Evolutionary conservation across 2,329 filamentous ascomycete species (phyloP).

Genomic region (Xylaria sp.): DNA sequence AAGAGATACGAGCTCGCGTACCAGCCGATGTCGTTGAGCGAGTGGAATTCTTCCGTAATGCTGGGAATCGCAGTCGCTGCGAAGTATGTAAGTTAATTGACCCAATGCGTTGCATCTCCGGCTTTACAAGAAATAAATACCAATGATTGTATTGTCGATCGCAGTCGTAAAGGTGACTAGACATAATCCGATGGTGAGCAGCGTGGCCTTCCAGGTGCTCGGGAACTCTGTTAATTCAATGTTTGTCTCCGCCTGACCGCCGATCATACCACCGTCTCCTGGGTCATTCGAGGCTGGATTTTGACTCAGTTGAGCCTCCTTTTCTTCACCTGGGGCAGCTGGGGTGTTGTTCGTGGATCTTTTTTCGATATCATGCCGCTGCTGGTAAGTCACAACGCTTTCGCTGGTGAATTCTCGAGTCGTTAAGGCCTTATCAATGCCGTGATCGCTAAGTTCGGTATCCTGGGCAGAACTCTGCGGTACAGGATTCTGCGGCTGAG

Average conservation of each 20-base stretch:
- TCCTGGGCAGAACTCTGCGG: neutral
- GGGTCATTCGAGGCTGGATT: neutral
- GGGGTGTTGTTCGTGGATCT: neutral
- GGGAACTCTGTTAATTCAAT: slow-evolving; percentile 13
- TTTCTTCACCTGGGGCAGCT: neutral
- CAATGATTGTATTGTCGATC: slow-evolving; percentile 28
- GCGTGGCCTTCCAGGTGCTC: slow-evolving; percentile 14
- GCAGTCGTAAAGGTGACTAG: slow-evolving; percentile 27
- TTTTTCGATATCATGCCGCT: neutral
- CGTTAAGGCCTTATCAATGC: neutral
- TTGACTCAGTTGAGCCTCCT: neutral
- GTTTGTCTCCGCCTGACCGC: neutral
- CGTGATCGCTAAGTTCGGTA: neutral
- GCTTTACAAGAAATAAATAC: neutral
- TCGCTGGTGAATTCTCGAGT: neutral
- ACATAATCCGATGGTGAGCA: slow-evolving; percentile 22
- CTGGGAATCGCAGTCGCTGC: slow-evolving; percentile 22
- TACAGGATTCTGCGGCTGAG: neutral
- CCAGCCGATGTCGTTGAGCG: slow-evolving; percentile 31
- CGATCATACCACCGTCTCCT: neutral
- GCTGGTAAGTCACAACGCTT: neutral
- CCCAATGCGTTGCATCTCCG: neutral
- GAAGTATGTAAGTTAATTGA: neutral
- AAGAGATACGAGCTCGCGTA: slow-evolving; percentile 32
- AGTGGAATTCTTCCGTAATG: slow-evolving; percentile 28